Evolutionary conservation across 1,139 yeast species (phyloP).

Genomic region (Hansenula sp.): DNA sequence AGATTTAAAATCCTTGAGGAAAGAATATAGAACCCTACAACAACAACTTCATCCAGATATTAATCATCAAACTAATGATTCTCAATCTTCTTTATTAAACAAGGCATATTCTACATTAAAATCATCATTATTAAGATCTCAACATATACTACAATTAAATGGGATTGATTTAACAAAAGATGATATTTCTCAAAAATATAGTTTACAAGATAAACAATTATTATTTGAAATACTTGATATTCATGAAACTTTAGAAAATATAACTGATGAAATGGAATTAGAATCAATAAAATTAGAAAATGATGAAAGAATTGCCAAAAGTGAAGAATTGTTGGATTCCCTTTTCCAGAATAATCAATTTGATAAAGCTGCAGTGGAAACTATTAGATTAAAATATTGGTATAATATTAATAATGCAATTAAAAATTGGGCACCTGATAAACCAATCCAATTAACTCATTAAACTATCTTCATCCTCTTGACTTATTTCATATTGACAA

Average conservation of each 20-base stretch:
- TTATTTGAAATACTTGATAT: slow-evolving; percentile 75
- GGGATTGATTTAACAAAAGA: slow-evolving; percentile 42
- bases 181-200: slow-evolving; percentile 22
- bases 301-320: slow-evolving; percentile 20
- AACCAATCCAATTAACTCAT: slow-evolving; percentile 60
- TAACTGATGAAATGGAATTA: slow-evolving; percentile 29
- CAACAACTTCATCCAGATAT: slow-evolving; percentile 77
- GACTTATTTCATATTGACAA: slow-evolving; percentile 53
- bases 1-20: slow-evolving; percentile 50
- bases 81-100: slow-evolving; percentile 54
- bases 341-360: slow-evolving; percentile 39
- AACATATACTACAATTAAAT: slow-evolving; percentile 41
- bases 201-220: slow-evolving; percentile 48
- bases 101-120: slow-evolving; percentile 68
- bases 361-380: slow-evolving; percentile 56
- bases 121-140: slow-evolving; percentile 69
- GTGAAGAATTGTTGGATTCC: slow-evolving; percentile 31
- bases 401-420: slow-evolving; percentile 69
- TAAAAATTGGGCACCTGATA: slow-evolving; percentile 74
- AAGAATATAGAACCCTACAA: slow-evolving; percentile 73
- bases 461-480: slow-evolving; percentile 47
- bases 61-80: slow-evolving; percentile 20
- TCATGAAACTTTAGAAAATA: slow-evolving; percentile 70
- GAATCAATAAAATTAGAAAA: slow-evolving; percentile 23
- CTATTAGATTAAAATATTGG: slow-evolving; percentile 82